Percentiles rank a stretch among this genome's conserved stretches.
Conservation (phyloP, 768 basidiomycete genomes). For the Lactarius indigo region DNA sequence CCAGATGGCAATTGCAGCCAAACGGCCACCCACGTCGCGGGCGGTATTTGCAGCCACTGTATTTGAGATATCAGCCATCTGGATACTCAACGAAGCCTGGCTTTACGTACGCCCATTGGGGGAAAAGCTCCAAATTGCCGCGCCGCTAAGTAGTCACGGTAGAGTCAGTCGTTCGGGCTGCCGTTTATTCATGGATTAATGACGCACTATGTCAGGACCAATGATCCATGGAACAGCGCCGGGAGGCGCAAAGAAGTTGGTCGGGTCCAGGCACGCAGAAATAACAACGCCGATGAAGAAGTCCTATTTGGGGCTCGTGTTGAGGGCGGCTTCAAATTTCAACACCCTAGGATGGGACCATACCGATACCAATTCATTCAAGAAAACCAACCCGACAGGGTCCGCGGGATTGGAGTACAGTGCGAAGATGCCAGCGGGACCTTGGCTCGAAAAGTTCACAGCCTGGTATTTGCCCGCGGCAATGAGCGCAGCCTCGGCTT, state of each 20-base stretch:
- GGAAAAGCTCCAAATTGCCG: slow-evolving; percentile 30
- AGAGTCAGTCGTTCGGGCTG: background rate
- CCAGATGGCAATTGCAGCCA: slow-evolving; percentile 31
- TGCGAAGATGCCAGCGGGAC: slow-evolving; percentile 40
- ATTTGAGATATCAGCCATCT: background rate
- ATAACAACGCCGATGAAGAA: slow-evolving; percentile 30
- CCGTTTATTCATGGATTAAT: background rate
- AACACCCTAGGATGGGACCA: slow-evolving; percentile 9
- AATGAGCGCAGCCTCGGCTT: slow-evolving; percentile 32
- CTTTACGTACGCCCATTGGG: slow-evolving; percentile 27
- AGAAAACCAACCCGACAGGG: slow-evolving; percentile 34
- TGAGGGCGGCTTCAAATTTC: background rate
- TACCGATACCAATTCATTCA: slow-evolving; percentile 41
- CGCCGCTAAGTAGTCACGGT: slow-evolving; percentile 15
- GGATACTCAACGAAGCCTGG: background rate
- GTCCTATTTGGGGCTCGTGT: slow-evolving; percentile 16
- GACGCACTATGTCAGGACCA: slow-evolving; percentile 29
- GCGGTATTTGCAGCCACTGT: slow-evolving; percentile 32
- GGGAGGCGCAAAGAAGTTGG: slow-evolving; percentile 32
- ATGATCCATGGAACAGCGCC: slow-evolving; percentile 28
- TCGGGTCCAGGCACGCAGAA: slow-evolving; percentile 29
- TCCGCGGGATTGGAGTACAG: slow-evolving; percentile 35
- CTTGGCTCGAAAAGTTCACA: slow-evolving; percentile 36
- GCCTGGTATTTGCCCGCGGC: slow-evolving; percentile 31
- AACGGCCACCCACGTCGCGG: slow-evolving; percentile 31